Evolutionary conservation across 176 grass and related monocot genomes (phyloP), one percentile per base, ranked within the genome.

Genomic region (Chloris gayana): DNA sequence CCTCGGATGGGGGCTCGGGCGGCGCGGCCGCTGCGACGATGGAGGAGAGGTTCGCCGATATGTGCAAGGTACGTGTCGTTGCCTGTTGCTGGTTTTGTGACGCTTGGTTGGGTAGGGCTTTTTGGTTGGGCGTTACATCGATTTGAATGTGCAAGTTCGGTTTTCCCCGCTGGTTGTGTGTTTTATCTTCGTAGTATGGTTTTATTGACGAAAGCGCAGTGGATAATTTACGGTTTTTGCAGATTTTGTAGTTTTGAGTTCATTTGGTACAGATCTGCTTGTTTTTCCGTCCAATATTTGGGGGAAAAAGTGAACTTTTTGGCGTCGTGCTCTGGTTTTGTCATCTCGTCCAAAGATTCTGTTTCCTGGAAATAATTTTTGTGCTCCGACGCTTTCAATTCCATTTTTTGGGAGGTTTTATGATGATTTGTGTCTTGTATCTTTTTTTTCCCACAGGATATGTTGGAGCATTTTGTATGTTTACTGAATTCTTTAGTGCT

Each of bases 1-100:
- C 39, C 65, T 67, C 71, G 5, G 82, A 14, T 0, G 41, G 15
- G 56, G 66, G 34, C 21, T 81, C 81, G 10, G 71, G 10, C 29
- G 46, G 9, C 51, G 21, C 31, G 32, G 42, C 42, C 31, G 78
- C 30, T 14, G 72, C 24, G 0, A 63, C 79, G 61, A 63, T 78
- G 74, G 88, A 86, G 78, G 79, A 60, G 32, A 69, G 79, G 25
- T 86, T 89, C 61, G 79, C 79, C 8, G 79, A 67, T 63, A 60
- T 86, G 14, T 89, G 88, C 83, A 82, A 86, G 88, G 88, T 89
- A 68, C 24, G 11, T 12, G 15, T 0, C 18, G 31, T 54, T 34
- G 5, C 14, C 29, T 78, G 5, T 24, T 6, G 9, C 9, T 24
- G 14, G 5, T 31, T 37, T 47, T 11, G 38, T 57, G 54, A 57